A percentile compares a stretch with the other conserved stretches of the same genome.
These are phyloP conservation scores for Sporobolomyces phaffii DNA, from an alignment of 768 basidiomycete species.

Conservation along the genomic window DNA sequence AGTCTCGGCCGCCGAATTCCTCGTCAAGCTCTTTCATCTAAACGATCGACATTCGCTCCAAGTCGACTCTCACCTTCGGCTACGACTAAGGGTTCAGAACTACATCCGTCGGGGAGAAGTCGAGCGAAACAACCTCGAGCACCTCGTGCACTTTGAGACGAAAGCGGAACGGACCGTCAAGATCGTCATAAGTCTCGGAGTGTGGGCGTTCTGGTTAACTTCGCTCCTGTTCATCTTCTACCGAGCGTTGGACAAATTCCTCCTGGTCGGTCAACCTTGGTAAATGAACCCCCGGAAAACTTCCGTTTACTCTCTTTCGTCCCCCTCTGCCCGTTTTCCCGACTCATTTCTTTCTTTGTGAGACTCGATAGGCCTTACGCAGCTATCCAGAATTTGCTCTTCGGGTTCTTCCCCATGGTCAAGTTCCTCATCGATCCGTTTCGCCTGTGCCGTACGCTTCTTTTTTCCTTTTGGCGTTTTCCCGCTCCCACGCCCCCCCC, in stretches of 20 bases:
- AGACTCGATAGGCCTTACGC: constrained; percentile 1
- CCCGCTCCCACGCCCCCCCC: no score
- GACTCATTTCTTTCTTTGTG: no score
- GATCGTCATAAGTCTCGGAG: neutral
- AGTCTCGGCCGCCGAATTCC: neutral
- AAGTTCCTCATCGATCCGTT: neutral
- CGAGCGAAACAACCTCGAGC: neutral
- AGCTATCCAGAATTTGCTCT: constrained; percentile 10
- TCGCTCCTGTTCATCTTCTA: neutral
- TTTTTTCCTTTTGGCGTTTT: no score
- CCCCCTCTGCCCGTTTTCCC: neutral
- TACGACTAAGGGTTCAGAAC: neutral
- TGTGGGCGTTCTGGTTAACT: neutral
- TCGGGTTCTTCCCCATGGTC: neutral
- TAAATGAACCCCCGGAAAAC: neutral
- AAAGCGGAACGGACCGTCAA: neutral
- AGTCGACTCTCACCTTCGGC: neutral
- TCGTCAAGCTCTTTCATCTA: neutral
- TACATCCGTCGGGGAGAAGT: neutral
- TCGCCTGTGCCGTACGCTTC: neutral
- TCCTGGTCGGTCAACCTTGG: neutral
- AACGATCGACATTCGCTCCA: neutral
- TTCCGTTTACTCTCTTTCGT: neutral
- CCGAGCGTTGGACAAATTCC: neutral
- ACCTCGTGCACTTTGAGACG: neutral